These are phyloP conservation scores for Fusarium sp. DNA, from an alignment of 2,329 filamentous ascomycete species.

Conservation along the genomic window DNA sequence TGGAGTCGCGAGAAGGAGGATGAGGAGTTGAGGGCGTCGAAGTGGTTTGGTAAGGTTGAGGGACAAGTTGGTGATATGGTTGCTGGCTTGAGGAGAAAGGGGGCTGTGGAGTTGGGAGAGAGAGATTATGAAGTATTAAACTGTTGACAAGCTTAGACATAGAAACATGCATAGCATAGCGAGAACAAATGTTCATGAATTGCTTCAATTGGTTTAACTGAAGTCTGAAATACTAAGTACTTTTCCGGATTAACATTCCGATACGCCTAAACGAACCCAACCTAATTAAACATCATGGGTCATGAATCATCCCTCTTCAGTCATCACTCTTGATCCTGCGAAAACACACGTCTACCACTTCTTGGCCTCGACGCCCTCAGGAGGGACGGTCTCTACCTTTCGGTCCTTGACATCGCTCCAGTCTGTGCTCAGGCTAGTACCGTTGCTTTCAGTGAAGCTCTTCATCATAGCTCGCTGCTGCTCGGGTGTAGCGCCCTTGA, in stretches of 20 bases:
- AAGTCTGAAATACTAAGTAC: conserved; percentile 8
- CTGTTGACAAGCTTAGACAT: conserved; percentile 13
- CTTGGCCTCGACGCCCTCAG: conserved; percentile 82
- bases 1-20: conserved; percentile 49
- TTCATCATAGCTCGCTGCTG: conserved; percentile 97
- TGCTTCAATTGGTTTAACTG: conserved; percentile 6
- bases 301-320: conserved; percentile 15
- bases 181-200: conserved; percentile 5
- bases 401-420: conserved; percentile 85
- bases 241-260: conserved; percentile 30
- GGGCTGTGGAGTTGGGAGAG: conserved; percentile 38
- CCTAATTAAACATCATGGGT: conserved; percentile 12
- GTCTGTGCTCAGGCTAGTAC: conserved; percentile 91
- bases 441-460: conserved; percentile 93
- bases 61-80: conserved; percentile 27
- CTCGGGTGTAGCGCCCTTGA: conserved; percentile 80
- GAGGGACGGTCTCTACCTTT: conserved; percentile 78
- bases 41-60: conserved; percentile 47
- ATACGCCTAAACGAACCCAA: conserved; percentile 33
- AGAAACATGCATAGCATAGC: conserved; percentile 21
- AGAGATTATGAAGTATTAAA: conserved; percentile 39
- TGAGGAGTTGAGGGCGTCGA: conserved; percentile 42
- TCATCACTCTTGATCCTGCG: background rate
- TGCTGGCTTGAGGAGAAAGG: conserved; percentile 36
- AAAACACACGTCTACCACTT: conserved; percentile 64